A percentile compares a stretch with the other conserved stretches of the same genome.
Conservation (phyloP, 2,329 filamentous ascomycete genomes). For the Neopestalotiopsis sp. region DNA sequence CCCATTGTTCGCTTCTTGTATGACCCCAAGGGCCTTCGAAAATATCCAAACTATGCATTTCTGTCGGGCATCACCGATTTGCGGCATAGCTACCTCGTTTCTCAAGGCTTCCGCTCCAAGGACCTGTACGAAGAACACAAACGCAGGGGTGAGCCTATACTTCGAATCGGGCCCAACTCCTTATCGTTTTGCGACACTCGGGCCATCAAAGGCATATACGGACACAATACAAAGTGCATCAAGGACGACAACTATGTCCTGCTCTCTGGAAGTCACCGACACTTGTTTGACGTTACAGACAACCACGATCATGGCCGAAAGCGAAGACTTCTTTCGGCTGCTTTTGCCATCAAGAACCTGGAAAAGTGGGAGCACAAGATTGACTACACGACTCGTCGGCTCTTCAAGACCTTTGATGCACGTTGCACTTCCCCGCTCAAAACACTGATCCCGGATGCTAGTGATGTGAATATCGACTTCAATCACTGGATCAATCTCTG, state of each 20-base stretch:
- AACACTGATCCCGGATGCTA: not conserved
- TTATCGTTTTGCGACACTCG: conserved; percentile 17
- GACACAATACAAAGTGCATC: conserved; percentile 11
- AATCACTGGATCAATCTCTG: conserved; percentile 22
- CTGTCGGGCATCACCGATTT: not conserved
- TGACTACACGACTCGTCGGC: not conserved
- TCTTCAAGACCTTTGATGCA: not conserved
- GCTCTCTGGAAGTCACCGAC: not conserved
- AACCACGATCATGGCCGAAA: conserved; percentile 4
- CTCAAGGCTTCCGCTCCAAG: not conserved
- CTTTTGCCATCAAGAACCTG: conserved; percentile 11
- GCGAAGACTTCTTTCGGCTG: conserved; percentile 13
- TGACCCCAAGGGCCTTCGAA: not conserved
- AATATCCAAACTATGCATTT: not conserved
- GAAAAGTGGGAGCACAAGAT: conserved; percentile 19
- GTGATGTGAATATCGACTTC: conserved; percentile 27
- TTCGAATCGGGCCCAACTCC: conserved; percentile 18
- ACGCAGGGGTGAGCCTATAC: conserved; percentile 3
- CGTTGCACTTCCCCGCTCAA: not conserved
- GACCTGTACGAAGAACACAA: not conserved
- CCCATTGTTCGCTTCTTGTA: not conserved
- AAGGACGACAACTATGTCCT: conserved; percentile 14
- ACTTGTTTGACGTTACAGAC: conserved; percentile 3
- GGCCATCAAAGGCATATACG: conserved; percentile 20
- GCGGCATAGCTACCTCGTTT: not conserved